Evolutionary conservation across 2,329 filamentous ascomycete genomes (phyloP).

Genomic region (Venturia nashicola): DNA sequence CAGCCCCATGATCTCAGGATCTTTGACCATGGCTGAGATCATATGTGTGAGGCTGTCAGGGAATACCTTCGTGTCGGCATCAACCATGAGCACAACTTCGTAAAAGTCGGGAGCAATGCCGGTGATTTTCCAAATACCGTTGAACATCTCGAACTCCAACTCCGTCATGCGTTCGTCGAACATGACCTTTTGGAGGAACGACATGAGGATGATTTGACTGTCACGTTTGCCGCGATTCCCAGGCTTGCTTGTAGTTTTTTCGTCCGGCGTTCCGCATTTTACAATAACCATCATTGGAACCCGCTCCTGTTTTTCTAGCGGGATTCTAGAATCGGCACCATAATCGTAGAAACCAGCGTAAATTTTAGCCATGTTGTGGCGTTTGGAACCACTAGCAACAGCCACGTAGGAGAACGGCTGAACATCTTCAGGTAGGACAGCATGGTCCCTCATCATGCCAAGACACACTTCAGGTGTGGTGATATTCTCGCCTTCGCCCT

Average conservation of each 20-base stretch:
- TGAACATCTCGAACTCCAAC: slow-evolving; percentile 99
- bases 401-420: slow-evolving; percentile 91
- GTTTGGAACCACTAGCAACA: slow-evolving; percentile 87
- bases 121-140: slow-evolving; percentile 95
- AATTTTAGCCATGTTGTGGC: slow-evolving; percentile 99
- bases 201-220: slow-evolving; percentile 98
- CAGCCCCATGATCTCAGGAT: slow-evolving; percentile 97
- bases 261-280: slow-evolving; percentile 88
- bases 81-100: slow-evolving; percentile 96
- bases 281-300: slow-evolving; percentile 96
- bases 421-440: slow-evolving; percentile 68
- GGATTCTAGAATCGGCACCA: slow-evolving; percentile 65
- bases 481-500: slow-evolving; percentile 76
- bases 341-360: slow-evolving; percentile 99
- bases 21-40: slow-evolving; percentile 97
- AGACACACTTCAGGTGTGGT: slow-evolving; percentile 86
- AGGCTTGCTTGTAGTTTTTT: slow-evolving; percentile 69
- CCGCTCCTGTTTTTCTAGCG: slow-evolving; percentile 79
- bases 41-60: slow-evolving; percentile 97
- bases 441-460: slow-evolving; percentile 88
- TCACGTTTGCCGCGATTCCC: slow-evolving; percentile 98
- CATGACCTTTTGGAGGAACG: slow-evolving; percentile 99
- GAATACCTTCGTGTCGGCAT: slow-evolving; percentile 98
- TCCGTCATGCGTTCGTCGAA: slow-evolving; percentile 99
- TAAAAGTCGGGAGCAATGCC: slow-evolving; percentile 98